Evolutionary conservation across 805 yeast species (phyloP).

Genomic region (Jamesozyma hellenica): DNA sequence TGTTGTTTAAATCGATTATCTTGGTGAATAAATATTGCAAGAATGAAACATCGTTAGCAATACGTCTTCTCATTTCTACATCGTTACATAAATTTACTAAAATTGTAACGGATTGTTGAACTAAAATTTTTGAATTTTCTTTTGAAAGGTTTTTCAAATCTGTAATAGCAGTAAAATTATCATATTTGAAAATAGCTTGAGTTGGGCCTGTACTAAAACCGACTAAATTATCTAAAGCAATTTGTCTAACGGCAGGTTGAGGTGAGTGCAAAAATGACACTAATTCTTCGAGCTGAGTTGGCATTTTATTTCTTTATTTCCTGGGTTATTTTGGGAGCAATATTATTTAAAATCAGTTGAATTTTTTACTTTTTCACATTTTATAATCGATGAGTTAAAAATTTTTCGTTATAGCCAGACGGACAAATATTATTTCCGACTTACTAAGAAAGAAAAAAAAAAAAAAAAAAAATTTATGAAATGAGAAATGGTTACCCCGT

Average conservation of each 20-base stretch:
- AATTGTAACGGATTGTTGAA: conserved; percentile 63
- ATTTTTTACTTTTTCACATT: not conserved
- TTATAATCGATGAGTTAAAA: conserved; percentile 4
- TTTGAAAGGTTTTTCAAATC: conserved; percentile 56
- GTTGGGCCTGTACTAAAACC: conserved; percentile 70
- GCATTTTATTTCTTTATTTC: conserved; percentile 34
- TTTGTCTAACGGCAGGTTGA: conserved; percentile 66
- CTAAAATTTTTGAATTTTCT: conserved; percentile 45
- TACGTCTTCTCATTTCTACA: conserved; percentile 45
- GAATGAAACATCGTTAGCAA: conserved; percentile 57
- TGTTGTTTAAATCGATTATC: conserved; percentile 46
- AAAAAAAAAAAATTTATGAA: no score
- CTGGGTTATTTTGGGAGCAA: no score
- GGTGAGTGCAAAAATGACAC: conserved; percentile 76
- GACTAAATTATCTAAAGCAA: conserved; percentile 76
- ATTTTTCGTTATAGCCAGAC: conserved; percentile 1
- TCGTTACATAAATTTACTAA: conserved; percentile 78
- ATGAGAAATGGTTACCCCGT: no score
- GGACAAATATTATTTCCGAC: no score
- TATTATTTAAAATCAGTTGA: no score
- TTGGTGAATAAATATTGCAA: conserved; percentile 38
- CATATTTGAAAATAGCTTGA: conserved; percentile 54
- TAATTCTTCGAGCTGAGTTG: conserved; percentile 47
- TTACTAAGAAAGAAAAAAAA: no score
- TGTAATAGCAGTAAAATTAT: conserved; percentile 58